Base-by-base conservation (phyloP, 2,329 filamentous ascomycete species). In the Colletotrichum sansevieriae region DNA sequence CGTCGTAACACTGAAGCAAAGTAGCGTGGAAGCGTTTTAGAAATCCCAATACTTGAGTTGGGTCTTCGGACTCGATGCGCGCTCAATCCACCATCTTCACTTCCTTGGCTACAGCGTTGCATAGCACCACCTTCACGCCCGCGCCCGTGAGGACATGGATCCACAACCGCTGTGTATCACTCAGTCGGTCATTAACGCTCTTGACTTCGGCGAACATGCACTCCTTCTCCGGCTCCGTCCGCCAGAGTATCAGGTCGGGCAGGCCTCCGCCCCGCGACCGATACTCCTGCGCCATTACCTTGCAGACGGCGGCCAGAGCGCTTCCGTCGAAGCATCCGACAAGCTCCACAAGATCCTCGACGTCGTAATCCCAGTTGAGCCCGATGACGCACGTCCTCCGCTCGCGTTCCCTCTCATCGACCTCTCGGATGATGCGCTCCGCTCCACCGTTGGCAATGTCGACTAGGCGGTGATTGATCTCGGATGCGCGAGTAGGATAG, bases 271-370 rank as follows among this genome's bases (percentile, higher is more conserved):
- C 93, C 57, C 96, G 84, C 74, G 93, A 91, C 71, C 90, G 88
- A 80, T 99, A 99, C 78, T 99, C 96, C 80, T 99, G 95, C 46
- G 94, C 95, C 86, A 98, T 90, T 46, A 98, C 94, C 79, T 95
- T 96, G 82, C 96, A 98, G 35, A 98, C 86, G 0, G 90, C 90
- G 6, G 92, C 93, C 68, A 99, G 83, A 1, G 93, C 94, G 70
- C 90, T 88, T n/a, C 92, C 91, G 35, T 90, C 85, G 76, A 97
- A 97, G 80, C 92, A 95, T 25, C 81, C 76, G 5, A 91, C 90
- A 69, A 98, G 91, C 78, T 97, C 93, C 7, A 92, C 76, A 29
- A 99, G 80, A 77, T 98, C 95, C 4, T 89, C 84, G 6, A 95
- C 79, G 43, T 91, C 90, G 77, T 94, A 98, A 54, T 92, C 89